Evolutionary conservation across 2,329 filamentous ascomycete genomes (phyloP).

Genomic region (Didymella sp.): DNA sequence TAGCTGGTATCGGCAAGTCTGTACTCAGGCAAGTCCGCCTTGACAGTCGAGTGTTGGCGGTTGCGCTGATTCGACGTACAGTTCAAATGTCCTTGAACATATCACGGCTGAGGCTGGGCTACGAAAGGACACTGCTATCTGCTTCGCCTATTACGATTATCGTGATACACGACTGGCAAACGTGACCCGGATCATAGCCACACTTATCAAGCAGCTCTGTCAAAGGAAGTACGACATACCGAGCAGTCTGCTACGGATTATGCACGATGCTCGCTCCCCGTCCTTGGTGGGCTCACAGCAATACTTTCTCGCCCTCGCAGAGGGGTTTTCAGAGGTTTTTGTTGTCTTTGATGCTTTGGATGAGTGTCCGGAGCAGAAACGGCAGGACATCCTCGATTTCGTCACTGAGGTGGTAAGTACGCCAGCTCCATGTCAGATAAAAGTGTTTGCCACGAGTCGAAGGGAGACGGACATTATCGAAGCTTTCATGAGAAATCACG

Average conservation of each 20-base stretch:
- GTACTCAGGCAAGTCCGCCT: constrained; percentile 14
- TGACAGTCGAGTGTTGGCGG: constrained; percentile 10
- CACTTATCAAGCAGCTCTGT: constrained; percentile 24
- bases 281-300: constrained; percentile 22
- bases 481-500: constrained; percentile 23
- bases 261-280: constrained; percentile 16
- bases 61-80: background rate
- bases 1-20: constrained; percentile 35
- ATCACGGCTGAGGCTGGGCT: constrained; percentile 20
- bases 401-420: constrained; percentile 18
- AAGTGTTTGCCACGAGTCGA: constrained; percentile 32
- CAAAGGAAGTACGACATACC: constrained; percentile 15
- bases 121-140: constrained; percentile 20
- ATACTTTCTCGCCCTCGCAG: constrained; percentile 12
- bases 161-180: constrained; percentile 17
- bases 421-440: constrained; percentile 13
- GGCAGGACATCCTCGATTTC: constrained; percentile 14
- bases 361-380: constrained; percentile 23
- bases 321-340: constrained; percentile 13
- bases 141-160: constrained; percentile 35
- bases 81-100: constrained; percentile 31
- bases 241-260: constrained; percentile 12
- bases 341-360: constrained; percentile 27
- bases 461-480: constrained; percentile 28
- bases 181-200: constrained; percentile 11